Conservation (phyloP, 2,329 filamentous ascomycete genomes). For the Fusarium sp. region DNA sequence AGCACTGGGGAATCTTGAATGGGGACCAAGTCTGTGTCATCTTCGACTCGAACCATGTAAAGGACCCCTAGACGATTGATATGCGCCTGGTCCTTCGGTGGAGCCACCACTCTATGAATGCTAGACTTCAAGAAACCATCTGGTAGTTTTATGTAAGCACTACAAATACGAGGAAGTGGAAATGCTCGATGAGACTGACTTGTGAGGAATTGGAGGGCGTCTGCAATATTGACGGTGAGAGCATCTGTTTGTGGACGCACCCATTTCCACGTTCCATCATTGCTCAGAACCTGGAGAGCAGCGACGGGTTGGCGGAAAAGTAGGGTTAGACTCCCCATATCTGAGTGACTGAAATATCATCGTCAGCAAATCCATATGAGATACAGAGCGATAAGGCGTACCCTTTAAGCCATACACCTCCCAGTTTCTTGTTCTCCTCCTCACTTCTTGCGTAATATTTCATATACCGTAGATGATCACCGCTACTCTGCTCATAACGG, state of each 20-base stretch:
- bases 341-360: slow-evolving; percentile 59
- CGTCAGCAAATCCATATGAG: not conserved
- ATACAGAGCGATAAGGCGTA: not conserved
- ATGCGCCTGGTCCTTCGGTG: slow-evolving; percentile 15
- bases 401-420: not conserved
- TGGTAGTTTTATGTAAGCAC: slow-evolving; percentile 57
- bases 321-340: slow-evolving; percentile 69
- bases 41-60: slow-evolving; percentile 5
- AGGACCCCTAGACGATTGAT: slow-evolving; percentile 14
- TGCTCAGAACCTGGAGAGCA: slow-evolving; percentile 66
- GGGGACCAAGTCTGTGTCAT: not conserved
- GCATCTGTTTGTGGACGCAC: slow-evolving; percentile 47
- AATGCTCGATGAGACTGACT: not conserved
- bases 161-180: not conserved
- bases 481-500: not conserved
- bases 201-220: not conserved
- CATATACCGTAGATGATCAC: not conserved
- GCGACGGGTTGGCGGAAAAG: slow-evolving; percentile 72
- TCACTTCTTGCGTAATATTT: slow-evolving; percentile 1
- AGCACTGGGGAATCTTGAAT: not conserved
- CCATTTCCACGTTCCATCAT: slow-evolving; percentile 64
- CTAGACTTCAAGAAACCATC: slow-evolving; percentile 62
- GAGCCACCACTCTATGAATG: slow-evolving; percentile 53
- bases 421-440: not conserved
- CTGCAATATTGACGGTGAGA: not conserved